Evolutionary conservation across 2,329 filamentous ascomycete genomes (phyloP).

Genomic region (Cladobotryum protrusum): DNA sequence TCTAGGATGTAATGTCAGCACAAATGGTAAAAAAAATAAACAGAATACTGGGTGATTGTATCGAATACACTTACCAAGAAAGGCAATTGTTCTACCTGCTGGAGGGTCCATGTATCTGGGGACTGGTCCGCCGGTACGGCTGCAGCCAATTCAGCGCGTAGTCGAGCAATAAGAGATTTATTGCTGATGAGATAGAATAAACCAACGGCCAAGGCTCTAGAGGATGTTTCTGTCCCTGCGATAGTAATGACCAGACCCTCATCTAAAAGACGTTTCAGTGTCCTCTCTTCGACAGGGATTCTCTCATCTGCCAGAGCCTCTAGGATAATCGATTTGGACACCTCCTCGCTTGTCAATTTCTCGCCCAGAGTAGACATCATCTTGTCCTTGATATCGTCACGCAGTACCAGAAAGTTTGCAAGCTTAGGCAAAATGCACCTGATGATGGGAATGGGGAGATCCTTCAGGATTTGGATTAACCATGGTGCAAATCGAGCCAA

Average conservation of each 20-base stretch:
- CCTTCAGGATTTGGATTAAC: constrained; percentile 4
- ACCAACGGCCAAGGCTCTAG: constrained; percentile 8
- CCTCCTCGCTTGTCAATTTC: not conserved
- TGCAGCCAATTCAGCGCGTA: constrained; percentile 11
- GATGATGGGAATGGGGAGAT: constrained; percentile 5
- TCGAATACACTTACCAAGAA: constrained; percentile 8
- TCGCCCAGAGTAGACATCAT: constrained; percentile 1
- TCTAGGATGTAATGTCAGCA: constrained; percentile 1
- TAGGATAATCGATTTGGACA: constrained; percentile 5
- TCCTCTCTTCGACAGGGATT: constrained; percentile 11
- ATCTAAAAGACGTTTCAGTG: constrained; percentile 12
- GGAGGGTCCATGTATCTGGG: too few species aligned
- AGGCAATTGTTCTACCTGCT: constrained; percentile 4
- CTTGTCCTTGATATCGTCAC: constrained; percentile 5
- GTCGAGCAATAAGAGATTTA: constrained; percentile 2
- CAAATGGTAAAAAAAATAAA: too few species aligned
- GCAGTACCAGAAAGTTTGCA: constrained; percentile 8
- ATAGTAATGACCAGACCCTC: constrained; percentile 14
- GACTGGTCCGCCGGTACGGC: not conserved
- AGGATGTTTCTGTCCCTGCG: constrained; percentile 17
- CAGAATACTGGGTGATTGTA: too few species aligned
- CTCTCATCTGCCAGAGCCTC: constrained; percentile 7
- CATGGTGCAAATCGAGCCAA: constrained; percentile 12
- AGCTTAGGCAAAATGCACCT: constrained; percentile 5
- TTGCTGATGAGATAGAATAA: constrained; percentile 12